phyloP scores from a whole-genome alignment of 495 filamentous ascomycete species.

The Hypoxylon crocopeplum region DNA sequence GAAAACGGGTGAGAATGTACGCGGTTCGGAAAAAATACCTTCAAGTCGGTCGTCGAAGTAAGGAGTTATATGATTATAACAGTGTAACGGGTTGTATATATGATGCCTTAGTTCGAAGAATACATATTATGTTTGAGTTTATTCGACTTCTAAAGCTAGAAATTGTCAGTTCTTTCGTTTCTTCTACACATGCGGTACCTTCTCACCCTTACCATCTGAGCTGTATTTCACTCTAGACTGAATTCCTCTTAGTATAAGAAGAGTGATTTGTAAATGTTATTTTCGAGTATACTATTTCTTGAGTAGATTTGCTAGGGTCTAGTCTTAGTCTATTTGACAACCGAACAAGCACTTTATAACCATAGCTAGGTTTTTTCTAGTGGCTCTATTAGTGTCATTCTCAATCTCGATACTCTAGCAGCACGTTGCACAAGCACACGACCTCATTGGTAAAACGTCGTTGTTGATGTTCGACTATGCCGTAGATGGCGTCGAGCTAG shows the following conservation, averaged over 20 bases:
- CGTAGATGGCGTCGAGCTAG: too few species aligned
- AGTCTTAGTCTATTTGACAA: too few species aligned
- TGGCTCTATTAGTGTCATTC: background rate
- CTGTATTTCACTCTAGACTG: too few species aligned
- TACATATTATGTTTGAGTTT: constrained; percentile 14
- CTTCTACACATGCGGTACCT: too few species aligned
- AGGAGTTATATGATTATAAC: constrained; percentile 8
- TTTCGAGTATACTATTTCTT: too few species aligned
- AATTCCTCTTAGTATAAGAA: too few species aligned
- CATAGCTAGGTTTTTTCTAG: too few species aligned
- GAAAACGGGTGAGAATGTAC: constrained; percentile 11
- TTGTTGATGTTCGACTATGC: background rate
- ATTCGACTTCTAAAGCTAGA: background rate
- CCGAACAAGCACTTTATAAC: too few species aligned
- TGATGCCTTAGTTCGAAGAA: constrained; percentile 2
- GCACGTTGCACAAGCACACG: constrained; percentile 21
- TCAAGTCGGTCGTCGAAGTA: background rate
- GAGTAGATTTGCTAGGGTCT: too few species aligned
- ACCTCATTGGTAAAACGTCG: constrained; percentile 18
- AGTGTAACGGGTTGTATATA: constrained; percentile 23
- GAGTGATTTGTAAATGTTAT: too few species aligned
- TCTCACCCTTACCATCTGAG: too few species aligned
- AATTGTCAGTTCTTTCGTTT: too few species aligned
- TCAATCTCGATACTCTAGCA: background rate
- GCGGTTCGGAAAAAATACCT: constrained; percentile 15